A percentile compares a stretch with the other conserved stretches of the same genome.
These are phyloP conservation scores for Bondarzewia mesenterica DNA, from an alignment of 1,284 basidiomycete species.

Conservation along the genomic window DNA sequence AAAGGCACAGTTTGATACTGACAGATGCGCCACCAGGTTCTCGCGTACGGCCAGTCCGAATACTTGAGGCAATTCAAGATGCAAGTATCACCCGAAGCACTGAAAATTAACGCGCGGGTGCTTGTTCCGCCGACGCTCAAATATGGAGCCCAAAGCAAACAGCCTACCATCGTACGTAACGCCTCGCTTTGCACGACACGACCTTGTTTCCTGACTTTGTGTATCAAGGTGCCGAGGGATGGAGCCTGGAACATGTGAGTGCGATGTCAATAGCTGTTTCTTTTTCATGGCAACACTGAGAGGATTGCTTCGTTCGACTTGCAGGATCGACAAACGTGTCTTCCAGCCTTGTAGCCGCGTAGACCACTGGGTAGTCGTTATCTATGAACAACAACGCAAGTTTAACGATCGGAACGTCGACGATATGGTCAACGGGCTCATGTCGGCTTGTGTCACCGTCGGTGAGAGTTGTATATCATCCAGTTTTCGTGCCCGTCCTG, in stretches of 20 bases:
- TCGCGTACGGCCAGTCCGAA: conserved; percentile 65
- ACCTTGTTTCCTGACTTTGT: too few relatives aligned
- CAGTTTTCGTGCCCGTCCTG: background rate
- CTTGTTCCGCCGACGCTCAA: conserved; percentile 51
- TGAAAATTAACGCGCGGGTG: conserved; percentile 51
- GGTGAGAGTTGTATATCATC: too few relatives aligned
- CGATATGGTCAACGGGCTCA: conserved; percentile 44
- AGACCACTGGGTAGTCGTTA: conserved; percentile 48
- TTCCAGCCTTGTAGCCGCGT: conserved; percentile 30
- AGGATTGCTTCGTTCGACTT: background rate
- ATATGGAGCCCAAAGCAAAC: conserved; percentile 46
- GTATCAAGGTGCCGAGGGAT: conserved; percentile 41
- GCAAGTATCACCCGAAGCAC: conserved; percentile 39
- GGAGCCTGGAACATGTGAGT: conserved; percentile 65
- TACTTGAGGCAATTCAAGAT: conserved; percentile 66
- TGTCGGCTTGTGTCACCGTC: conserved; percentile 38
- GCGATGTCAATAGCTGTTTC: too few relatives aligned
- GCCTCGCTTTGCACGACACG: too few relatives aligned
- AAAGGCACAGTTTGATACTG: too few relatives aligned
- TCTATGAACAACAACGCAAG: conserved; percentile 50
- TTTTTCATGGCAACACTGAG: conserved; percentile 6
- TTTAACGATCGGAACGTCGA: conserved; percentile 37
- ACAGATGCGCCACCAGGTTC: too few relatives aligned
- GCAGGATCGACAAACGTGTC: background rate
- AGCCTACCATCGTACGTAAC: conserved; percentile 46